Evolutionary conservation across 2,329 filamentous ascomycete species (phyloP).

Genomic region (Neonectria neomacrospora): DNA sequence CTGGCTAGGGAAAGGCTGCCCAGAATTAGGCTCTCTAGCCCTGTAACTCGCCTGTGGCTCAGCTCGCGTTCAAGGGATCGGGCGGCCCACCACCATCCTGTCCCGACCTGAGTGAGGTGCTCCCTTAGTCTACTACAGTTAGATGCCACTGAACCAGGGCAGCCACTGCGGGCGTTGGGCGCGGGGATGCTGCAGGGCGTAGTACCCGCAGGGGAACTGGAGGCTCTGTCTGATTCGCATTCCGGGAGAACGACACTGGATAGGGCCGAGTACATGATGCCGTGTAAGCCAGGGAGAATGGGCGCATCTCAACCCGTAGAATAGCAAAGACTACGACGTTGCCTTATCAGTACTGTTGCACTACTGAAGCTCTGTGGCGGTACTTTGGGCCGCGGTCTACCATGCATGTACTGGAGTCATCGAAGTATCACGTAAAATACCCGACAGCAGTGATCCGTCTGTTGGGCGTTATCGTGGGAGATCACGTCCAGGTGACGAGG

Average conservation of each 20-base stretch:
- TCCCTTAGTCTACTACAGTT: too few species aligned
- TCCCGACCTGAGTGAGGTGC: neutral
- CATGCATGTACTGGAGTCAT: too few species aligned
- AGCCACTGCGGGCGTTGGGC: constrained; percentile 15
- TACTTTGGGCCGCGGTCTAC: neutral
- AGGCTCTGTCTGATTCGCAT: constrained; percentile 3
- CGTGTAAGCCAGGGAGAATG: neutral
- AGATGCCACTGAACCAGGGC: constrained; percentile 12
- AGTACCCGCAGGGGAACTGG: neutral
- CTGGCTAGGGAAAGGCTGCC: constrained; percentile 8
- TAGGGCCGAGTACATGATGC: neutral
- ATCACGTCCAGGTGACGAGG: neutral
- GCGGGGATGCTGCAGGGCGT: constrained; percentile 16
- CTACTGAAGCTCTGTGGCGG: neutral
- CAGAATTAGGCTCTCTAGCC: constrained; percentile 13
- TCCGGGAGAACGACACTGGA: neutral
- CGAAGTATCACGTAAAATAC: neutral
- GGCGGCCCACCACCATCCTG: neutral
- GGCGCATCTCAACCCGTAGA: too few species aligned
- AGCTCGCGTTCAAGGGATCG: constrained; percentile 4
- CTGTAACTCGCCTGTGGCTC: constrained; percentile 16
- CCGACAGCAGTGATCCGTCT: too few species aligned
- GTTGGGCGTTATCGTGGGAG: neutral
- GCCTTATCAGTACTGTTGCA: neutral
- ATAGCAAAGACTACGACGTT: too few species aligned